Conservation (phyloP, 225 moss, liverwort and hornwort genomes). For the Pseudisothecium myosuroides region DNA sequence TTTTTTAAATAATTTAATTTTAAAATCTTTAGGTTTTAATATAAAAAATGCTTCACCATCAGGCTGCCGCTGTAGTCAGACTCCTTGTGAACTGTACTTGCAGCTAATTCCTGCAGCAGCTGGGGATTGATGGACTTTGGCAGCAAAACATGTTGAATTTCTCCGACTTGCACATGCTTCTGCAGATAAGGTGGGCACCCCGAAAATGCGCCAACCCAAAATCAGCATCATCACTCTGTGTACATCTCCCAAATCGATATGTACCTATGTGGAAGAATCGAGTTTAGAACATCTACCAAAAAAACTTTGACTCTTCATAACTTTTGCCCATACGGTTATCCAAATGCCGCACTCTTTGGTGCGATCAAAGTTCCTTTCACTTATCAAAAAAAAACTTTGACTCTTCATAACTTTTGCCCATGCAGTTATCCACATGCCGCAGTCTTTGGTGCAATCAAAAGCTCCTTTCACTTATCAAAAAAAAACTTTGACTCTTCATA, state of each 20-base stretch:
- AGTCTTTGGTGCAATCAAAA: fast-evolving
- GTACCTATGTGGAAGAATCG: background rate
- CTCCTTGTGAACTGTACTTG: too few species aligned
- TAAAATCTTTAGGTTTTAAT: too few species aligned
- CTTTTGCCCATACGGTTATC: background rate
- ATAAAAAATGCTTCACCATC: background rate
- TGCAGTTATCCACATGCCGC: fast-evolving
- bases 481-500: background rate
- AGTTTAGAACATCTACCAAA: background rate
- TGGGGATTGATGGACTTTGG: background rate
- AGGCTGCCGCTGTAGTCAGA: background rate
- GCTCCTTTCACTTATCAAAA: too few species aligned
- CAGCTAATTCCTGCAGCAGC: background rate
- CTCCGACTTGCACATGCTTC: background rate
- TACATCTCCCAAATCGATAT: background rate
- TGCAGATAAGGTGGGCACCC: background rate
- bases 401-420: background rate
- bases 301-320: background rate
- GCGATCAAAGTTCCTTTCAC: fast-evolving
- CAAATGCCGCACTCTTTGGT: background rate
- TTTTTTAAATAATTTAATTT: too few species aligned
- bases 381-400: background rate
- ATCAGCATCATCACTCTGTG: fast-evolving
- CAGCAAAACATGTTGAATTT: background rate
- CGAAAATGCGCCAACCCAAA: background rate